Evolutionary conservation across 768 basidiomycete genomes (phyloP).

Genomic region (Pleurotus djamor): DNA sequence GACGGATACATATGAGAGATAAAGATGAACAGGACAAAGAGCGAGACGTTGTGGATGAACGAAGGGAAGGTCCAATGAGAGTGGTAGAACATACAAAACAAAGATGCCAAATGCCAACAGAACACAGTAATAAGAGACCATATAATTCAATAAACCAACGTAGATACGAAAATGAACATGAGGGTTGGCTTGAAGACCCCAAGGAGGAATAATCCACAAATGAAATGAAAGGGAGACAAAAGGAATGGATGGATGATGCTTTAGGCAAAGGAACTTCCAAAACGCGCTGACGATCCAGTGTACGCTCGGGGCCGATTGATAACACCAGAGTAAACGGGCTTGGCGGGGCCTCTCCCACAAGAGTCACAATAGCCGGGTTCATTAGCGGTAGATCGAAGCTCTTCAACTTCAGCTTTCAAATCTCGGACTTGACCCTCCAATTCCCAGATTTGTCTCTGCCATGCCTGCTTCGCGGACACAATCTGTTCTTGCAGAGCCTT

Average conservation of each 20-base stretch:
- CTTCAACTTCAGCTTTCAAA: constrained; percentile 67
- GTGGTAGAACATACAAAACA: too few species aligned
- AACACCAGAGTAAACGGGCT: constrained; percentile 21
- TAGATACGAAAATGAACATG: neutral
- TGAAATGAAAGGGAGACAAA: constrained; percentile 14
- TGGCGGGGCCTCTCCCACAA: constrained; percentile 52
- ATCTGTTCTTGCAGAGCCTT: constrained; percentile 63
- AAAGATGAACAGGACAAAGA: too few species aligned
- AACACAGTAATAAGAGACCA: neutral
- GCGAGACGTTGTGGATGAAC: too few species aligned
- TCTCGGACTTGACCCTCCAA: constrained; percentile 72
- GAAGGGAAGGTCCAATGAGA: too few species aligned
- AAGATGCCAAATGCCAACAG: too few species aligned
- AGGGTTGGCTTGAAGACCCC: constrained; percentile 7
- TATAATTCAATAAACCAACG: constrained; percentile 1
- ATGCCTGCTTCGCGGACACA: constrained; percentile 51
- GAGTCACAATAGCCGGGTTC: constrained; percentile 47
- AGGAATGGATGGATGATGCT: constrained; percentile 13
- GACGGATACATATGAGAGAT: neutral
- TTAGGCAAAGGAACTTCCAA: constrained; percentile 43
- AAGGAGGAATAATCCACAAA: constrained; percentile 11
- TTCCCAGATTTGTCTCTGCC: constrained; percentile 76
- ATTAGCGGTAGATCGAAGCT: constrained; percentile 34
- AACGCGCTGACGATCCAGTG: constrained; percentile 64
- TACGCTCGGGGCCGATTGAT: constrained; percentile 66